phyloP scores from a whole-genome alignment of 768 basidiomycete species.

The Russula sp. region DNA sequence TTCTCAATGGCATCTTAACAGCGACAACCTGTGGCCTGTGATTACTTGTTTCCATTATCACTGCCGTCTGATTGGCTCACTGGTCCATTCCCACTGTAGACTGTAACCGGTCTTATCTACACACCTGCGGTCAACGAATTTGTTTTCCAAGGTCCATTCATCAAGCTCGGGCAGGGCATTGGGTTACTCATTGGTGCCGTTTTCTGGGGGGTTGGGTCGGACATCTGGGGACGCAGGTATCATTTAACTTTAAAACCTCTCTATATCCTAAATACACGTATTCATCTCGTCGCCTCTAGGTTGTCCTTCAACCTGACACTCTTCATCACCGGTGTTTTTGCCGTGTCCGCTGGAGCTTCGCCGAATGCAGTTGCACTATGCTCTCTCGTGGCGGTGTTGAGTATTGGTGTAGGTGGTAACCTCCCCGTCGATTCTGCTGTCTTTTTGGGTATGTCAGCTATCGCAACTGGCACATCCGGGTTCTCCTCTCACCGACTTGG shows the following conservation, averaged over 20 bases:
- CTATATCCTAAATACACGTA: neutral
- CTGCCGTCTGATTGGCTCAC: neutral
- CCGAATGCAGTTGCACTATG: constrained; percentile 45
- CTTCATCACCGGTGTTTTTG: constrained; percentile 59
- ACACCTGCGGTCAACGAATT: constrained; percentile 61
- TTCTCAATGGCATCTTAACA: constrained; percentile 22
- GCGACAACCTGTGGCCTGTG: constrained; percentile 72
- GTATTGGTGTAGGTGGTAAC: constrained; percentile 67
- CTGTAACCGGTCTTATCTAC: constrained; percentile 60
- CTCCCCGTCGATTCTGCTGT: constrained; percentile 70
- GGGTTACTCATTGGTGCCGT: constrained; percentile 63
- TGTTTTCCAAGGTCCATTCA: constrained; percentile 47
- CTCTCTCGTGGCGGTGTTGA: constrained; percentile 48
- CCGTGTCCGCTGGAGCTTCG: constrained; percentile 53
- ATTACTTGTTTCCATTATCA: constrained; percentile 18
- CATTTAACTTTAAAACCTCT: neutral
- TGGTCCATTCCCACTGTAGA: constrained; percentile 28
- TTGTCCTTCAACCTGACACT: constrained; percentile 67
- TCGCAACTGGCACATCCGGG: neutral
- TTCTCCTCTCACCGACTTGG: neutral
- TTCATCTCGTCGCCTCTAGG: constrained; percentile 26
- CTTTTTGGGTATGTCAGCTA: constrained; percentile 48
- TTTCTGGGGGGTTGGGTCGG: constrained; percentile 61
- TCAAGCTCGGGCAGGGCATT: constrained; percentile 64
- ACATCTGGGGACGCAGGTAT: constrained; percentile 65